Evolutionary conservation across 805 yeast species (phyloP), one percentile per base, ranked within the genome.

Genomic region (Kuraishia hungarica): DNA sequence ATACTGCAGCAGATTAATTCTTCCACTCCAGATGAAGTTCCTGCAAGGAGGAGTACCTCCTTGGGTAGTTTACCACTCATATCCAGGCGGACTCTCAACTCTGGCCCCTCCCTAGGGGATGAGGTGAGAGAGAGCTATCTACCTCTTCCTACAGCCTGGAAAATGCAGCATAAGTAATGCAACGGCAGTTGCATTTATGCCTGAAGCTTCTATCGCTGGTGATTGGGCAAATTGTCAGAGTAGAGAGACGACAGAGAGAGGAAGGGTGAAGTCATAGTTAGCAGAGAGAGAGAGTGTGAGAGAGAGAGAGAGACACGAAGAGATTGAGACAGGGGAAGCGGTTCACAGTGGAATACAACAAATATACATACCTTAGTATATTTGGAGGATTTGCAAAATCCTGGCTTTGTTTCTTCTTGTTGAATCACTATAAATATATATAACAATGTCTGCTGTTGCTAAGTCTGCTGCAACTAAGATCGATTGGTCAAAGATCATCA

Each of bases 401-500:
- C 11, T 35, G 43, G n/a, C 11, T 35, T 13, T 35, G 43, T 35
- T 35, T 35, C 17, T 35, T 35, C 43, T 35, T 35, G 43, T 35
- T 17, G 51, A 6, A 49, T 15, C 24, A 19, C 39, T 17, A 17
- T 19, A 26, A 28, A 19, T 28, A 20, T 8, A 50, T 2, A 26
- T 20, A 19, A 58, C 19, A 15, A 64, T 57, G 64, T 62, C 63
- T 53, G 57, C 64, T 35, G 66, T 64, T 58, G 67, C 66, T 50
- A 82, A 78, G 68, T 77, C 84, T 64, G 87, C 89, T 62, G 84
- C 93, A 67, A 78, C 87, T 68, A 93, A 91, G 78, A 78, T 93
- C 73, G 96, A 94, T 82, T 94, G 98, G 97, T 84, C 94, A 68
- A 86, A 87, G 77, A 84, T 94, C 70, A 82, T 89, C 71, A 76